phyloP scores from a whole-genome alignment of 2,329 filamentous ascomycete species.

The Hansfordia pulvinata region DNA sequence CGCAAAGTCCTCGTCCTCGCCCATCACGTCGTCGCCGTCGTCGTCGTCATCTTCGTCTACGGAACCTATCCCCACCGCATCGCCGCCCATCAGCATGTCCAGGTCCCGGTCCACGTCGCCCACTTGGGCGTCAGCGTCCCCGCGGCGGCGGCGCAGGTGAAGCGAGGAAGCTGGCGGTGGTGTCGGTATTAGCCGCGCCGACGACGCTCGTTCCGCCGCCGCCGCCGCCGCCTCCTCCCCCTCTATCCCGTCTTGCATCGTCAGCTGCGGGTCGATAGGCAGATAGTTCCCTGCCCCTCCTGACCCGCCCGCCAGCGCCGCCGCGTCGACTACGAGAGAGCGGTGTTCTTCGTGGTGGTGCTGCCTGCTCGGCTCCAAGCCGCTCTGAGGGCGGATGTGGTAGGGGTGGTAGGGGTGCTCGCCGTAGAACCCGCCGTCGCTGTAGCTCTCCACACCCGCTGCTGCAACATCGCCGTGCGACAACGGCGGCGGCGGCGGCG shows the following conservation, averaged over 20 bases:
- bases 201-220: constrained; percentile 2
- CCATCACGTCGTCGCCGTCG: not conserved
- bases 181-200: constrained; percentile 18
- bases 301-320: no score
- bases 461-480: constrained; percentile 17
- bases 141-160: constrained; percentile 37
- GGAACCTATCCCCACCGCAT: constrained; percentile 12
- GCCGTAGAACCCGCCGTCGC: no score
- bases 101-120: constrained; percentile 14
- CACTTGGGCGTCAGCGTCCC: constrained; percentile 22
- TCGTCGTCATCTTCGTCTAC: constrained; percentile 2
- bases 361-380: constrained; percentile 14
- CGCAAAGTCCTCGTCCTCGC: not conserved
- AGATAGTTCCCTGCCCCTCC: no score
- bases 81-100: constrained; percentile 15
- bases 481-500: constrained; percentile 17
- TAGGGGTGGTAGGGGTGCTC: constrained; percentile 10
- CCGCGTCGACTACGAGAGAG: constrained; percentile 9
- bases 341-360: constrained; percentile 11
- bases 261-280: not conserved
- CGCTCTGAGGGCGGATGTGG: constrained; percentile 7
- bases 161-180: constrained; percentile 27
- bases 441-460: no score
- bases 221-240: no score
- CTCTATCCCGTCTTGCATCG: constrained; percentile 5